phyloP scores from a whole-genome alignment of 129 eudicot genomes.

The Heracleum sosnowskyi region DNA sequence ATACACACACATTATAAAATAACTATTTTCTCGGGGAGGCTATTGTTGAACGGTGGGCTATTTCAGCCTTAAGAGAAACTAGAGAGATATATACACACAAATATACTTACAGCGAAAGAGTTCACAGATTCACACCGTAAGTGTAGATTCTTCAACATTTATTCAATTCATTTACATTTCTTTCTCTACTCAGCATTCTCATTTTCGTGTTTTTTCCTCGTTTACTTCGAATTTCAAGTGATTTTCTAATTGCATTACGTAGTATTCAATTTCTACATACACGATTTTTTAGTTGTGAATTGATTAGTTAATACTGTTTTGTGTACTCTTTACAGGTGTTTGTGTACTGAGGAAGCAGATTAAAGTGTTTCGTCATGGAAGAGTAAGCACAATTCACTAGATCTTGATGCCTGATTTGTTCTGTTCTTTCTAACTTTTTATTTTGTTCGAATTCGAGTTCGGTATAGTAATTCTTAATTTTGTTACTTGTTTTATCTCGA shows the following conservation, averaged over 20 bases:
- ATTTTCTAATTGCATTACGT: not conserved
- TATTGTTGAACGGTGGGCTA: not conserved
- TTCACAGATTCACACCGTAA: not conserved
- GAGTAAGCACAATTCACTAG: constrained; percentile 22
- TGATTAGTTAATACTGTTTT: not conserved
- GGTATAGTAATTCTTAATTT: not conserved
- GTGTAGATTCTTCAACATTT: not conserved
- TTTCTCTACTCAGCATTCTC: not conserved
- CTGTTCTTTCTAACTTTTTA: not conserved
- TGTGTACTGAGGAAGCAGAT: not conserved
- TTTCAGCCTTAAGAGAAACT: not conserved
- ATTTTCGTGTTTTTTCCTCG: not conserved
- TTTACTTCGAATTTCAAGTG: not conserved
- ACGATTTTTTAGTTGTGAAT: not conserved
- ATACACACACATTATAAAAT: not conserved
- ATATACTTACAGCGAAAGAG: not conserved
- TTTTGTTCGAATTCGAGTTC: not conserved
- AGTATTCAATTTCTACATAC: not conserved
- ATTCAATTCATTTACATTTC: not conserved
- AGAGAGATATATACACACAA: not conserved
- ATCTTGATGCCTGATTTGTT: not conserved
- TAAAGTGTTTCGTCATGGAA: constrained; percentile 18
- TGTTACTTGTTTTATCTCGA: not conserved
- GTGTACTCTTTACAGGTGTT: not conserved
- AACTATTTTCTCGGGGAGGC: not conserved